These are phyloP conservation scores for Dactylonectria estremocensis DNA, from an alignment of 2,329 filamentous ascomycete genomes.

Conservation along the genomic window DNA sequence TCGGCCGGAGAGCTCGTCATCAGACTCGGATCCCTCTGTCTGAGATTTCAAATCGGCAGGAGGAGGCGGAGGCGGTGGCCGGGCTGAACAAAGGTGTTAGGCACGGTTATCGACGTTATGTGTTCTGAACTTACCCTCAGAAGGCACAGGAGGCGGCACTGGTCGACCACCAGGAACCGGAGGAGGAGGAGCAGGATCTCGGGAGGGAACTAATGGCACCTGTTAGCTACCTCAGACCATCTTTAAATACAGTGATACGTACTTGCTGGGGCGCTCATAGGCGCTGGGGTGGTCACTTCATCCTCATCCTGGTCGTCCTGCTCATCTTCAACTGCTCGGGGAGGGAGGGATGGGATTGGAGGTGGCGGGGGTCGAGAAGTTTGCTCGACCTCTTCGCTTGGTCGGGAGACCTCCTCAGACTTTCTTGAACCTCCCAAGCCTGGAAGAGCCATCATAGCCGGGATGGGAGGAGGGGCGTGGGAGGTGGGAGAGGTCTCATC, in stretches of 20 bases:
- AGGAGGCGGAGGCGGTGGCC: conserved; percentile 70
- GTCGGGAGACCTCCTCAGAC: conserved; percentile 58
- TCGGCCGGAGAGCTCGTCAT: conserved; percentile 83
- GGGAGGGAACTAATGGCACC: conserved; percentile 49
- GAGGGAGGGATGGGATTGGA: conserved; percentile 48
- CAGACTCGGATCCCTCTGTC: conserved; percentile 86
- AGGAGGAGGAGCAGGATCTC: conserved; percentile 57
- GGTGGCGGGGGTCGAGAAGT: conserved; percentile 48
- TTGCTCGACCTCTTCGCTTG: conserved; percentile 53
- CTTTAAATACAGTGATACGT: conserved; percentile 29
- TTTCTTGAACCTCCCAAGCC: conserved; percentile 76
- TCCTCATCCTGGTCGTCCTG: conserved; percentile 54
- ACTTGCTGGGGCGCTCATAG: conserved; percentile 42
- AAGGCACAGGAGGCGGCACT: conserved; percentile 70
- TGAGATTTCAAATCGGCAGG: conserved; percentile 72
- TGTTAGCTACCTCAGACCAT: conserved; percentile 43
- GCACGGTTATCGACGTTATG: conserved; percentile 41
- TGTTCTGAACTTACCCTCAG: conserved; percentile 69
- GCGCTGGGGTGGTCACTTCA: conserved; percentile 54
- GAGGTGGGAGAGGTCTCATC: conserved; percentile 59
- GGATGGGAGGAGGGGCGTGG: conserved; percentile 67
- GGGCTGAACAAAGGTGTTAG: conserved; percentile 63
- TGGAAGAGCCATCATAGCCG: conserved; percentile 76
- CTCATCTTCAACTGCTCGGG: conserved; percentile 40
- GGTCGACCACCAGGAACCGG: conserved; percentile 67